These are phyloP conservation scores for Cryptococcus sp. DNA, from an alignment of 1,284 basidiomycete species.

Conservation along the genomic window DNA sequence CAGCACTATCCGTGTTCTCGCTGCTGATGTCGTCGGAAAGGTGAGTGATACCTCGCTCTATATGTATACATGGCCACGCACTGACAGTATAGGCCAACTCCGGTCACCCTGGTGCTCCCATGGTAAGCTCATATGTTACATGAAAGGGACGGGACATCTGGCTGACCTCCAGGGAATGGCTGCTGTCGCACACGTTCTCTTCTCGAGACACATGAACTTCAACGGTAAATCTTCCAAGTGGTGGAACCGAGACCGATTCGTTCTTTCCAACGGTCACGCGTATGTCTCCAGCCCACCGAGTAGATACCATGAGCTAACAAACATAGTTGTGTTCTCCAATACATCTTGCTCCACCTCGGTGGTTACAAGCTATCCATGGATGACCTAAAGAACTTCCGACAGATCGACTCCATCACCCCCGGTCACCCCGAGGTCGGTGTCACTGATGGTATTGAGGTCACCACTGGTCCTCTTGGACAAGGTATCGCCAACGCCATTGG, in stretches of 20 bases:
- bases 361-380: slow-evolving; percentile 54
- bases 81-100: slow-evolving; percentile 68
- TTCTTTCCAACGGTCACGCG: slow-evolving; percentile 51
- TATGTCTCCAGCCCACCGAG: slow-evolving; percentile 43
- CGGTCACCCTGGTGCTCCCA: slow-evolving; percentile 86
- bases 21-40: slow-evolving; percentile 51
- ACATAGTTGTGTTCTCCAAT: slow-evolving; percentile 63
- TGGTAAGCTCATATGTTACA: slow-evolving; percentile 50
- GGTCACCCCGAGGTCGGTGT: slow-evolving; percentile 87
- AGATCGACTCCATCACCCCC: slow-evolving; percentile 80
- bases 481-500: slow-evolving; percentile 90
- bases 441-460: slow-evolving; percentile 91
- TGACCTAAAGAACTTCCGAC: slow-evolving; percentile 53
- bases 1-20: slow-evolving; percentile 50
- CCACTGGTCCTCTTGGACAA: slow-evolving; percentile 92
- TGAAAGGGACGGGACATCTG: slow-evolving; percentile 2
- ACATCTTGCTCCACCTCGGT: slow-evolving; percentile 49
- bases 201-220: slow-evolving; percentile 72
- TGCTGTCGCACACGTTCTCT: slow-evolving; percentile 81
- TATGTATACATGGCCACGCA: slow-evolving; percentile 61
- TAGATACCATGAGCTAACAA: slow-evolving; percentile 1
- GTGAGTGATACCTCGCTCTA: slow-evolving; percentile 53
- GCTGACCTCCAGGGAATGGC: slow-evolving; percentile 59
- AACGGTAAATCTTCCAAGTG: slow-evolving; percentile 86
- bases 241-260: slow-evolving; percentile 74